Evolutionary conservation across 352 stramenopile species (phyloP).

Genomic region (Pythium vanterpoolii): DNA sequence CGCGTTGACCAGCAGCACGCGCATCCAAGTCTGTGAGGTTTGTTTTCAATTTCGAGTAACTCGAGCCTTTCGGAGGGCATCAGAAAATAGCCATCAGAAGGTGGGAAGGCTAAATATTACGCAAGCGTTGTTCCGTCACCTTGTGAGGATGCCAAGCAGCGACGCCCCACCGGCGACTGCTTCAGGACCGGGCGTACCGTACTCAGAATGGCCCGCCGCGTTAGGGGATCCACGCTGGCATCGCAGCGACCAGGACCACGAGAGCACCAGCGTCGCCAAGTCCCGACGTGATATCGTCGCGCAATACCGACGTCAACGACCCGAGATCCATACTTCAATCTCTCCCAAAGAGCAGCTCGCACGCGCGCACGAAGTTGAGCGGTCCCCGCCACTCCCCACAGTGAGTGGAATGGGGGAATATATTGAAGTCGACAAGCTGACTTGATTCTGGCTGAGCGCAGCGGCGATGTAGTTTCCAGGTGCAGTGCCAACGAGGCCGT

Average conservation of each 20-base stretch:
- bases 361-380: background rate
- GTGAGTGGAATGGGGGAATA: no score
- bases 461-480: conserved; percentile 53
- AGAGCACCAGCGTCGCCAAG: conserved; percentile 3
- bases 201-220: conserved; percentile 56
- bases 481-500: conserved; percentile 36
- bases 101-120: background rate
- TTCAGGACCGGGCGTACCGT: conserved; percentile 23
- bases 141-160: conserved; percentile 8
- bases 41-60: background rate
- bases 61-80: background rate
- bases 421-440: no score
- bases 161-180: conserved; percentile 12
- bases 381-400: background rate
- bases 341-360: conserved; percentile 11
- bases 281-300: conserved; percentile 38
- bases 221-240: conserved; percentile 49
- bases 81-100: conserved; percentile 17
- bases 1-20: conserved; percentile 68
- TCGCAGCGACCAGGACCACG: conserved; percentile 6
- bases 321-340: conserved; percentile 1
- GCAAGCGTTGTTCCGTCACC: background rate
- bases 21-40: conserved; percentile 39
- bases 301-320: conserved; percentile 29
- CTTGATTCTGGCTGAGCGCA: no score